These are phyloP conservation scores for Colletotrichum liriopes DNA, from an alignment of 2,329 filamentous ascomycete genomes.

Conservation along the genomic window DNA sequence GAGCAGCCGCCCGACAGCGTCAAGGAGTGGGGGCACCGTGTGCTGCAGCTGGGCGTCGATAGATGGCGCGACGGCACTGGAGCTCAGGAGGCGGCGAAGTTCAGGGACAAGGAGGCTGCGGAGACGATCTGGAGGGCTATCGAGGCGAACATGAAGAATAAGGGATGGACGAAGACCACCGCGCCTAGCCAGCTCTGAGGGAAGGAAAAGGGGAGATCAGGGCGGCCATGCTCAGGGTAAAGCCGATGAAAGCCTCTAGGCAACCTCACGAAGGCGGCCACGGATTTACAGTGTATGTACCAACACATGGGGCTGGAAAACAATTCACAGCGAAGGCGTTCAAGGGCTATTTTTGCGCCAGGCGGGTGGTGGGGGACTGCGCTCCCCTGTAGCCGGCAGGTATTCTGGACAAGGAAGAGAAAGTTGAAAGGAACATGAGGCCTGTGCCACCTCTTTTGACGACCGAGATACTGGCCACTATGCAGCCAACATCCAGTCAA, in stretches of 20 bases:
- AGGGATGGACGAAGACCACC: slow-evolving; percentile 85
- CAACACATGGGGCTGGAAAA: slow-evolving; percentile 40
- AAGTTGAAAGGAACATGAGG: background rate
- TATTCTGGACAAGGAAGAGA: background rate
- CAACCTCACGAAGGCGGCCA: background rate
- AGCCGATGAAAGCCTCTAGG: background rate
- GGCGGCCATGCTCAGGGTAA: background rate
- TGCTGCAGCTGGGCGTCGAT: slow-evolving; percentile 85
- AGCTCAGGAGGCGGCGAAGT: slow-evolving; percentile 70
- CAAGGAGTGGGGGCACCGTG: slow-evolving; percentile 87
- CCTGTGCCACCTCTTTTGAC: background rate
- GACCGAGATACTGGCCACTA: background rate
- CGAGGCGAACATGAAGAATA: slow-evolving; percentile 88
- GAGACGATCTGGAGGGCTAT: slow-evolving; percentile 93
- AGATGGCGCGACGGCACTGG: slow-evolving; percentile 77
- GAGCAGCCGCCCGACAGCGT: slow-evolving; percentile 85
- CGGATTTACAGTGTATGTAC: slow-evolving; percentile 16
- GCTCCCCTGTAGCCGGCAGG: background rate
- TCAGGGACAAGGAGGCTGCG: slow-evolving; percentile 93
- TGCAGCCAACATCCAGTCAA: background rate
- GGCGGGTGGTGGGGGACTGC: slow-evolving; percentile 6
- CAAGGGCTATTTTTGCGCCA: slow-evolving; percentile 23
- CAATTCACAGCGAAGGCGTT: slow-evolving; percentile 41
- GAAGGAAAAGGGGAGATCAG: background rate
- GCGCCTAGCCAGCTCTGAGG: slow-evolving; percentile 62